Evolutionary conservation across 2,329 filamentous ascomycete genomes (phyloP).

Genomic region (Aureobasidium zeae): DNA sequence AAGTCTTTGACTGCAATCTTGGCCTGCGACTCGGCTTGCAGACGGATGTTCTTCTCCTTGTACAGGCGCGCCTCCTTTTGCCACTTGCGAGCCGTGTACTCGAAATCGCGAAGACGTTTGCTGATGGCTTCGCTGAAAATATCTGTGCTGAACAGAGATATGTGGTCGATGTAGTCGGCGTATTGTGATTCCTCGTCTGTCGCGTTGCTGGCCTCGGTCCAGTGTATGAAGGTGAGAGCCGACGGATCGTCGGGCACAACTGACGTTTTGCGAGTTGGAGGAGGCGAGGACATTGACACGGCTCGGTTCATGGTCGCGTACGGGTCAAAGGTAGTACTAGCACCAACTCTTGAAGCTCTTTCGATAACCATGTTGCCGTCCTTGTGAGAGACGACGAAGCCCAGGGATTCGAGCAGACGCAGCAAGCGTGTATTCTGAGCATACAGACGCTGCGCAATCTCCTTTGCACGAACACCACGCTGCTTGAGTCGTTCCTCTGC

Average conservation of each 20-base stretch:
- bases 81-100: slow-evolving; percentile 86
- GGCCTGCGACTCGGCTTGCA: slow-evolving; percentile 79
- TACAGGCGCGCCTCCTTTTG: slow-evolving; percentile 77
- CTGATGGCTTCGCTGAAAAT: slow-evolving; percentile 75
- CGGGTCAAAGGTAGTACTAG: slow-evolving; percentile 38
- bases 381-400: slow-evolving; percentile 70
- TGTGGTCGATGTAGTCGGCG: slow-evolving; percentile 59
- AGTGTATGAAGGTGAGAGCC: slow-evolving; percentile 68
- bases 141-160: slow-evolving; percentile 75
- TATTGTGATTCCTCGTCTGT: slow-evolving; percentile 66
- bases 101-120: slow-evolving; percentile 85
- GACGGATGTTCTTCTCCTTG: slow-evolving; percentile 71
- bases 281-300: slow-evolving; percentile 49
- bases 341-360: slow-evolving; percentile 51
- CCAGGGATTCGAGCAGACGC: slow-evolving; percentile 74
- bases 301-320: slow-evolving; percentile 42
- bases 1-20: slow-evolving; percentile 95
- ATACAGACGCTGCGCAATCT: slow-evolving; percentile 75
- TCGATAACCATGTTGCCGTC: slow-evolving; percentile 61
- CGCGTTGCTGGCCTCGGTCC: slow-evolving; percentile 62
- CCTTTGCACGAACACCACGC: slow-evolving; percentile 64
- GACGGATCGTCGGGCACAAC: slow-evolving; percentile 16
- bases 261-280: slow-evolving; percentile 45
- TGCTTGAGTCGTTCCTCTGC: slow-evolving; percentile 54
- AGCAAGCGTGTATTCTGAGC: slow-evolving; percentile 76